phyloP scores from a whole-genome alignment of 148 eudicot species.

The Persicaria maculosa region DNA sequence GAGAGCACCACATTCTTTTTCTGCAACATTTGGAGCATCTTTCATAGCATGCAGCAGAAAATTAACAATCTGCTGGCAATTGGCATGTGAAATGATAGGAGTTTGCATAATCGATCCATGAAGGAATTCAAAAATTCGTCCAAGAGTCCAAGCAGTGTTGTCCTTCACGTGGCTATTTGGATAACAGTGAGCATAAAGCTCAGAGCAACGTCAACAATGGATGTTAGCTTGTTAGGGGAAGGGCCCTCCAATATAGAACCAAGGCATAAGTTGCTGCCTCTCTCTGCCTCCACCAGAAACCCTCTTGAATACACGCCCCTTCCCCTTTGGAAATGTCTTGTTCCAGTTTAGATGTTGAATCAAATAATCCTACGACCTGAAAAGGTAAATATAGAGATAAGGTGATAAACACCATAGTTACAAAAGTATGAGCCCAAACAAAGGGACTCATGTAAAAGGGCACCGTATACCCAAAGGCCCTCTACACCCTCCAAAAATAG shows the following conservation, averaged over 20 bases:
- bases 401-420: too few species aligned
- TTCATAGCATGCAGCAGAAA: slow-evolving; percentile 85
- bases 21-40: slow-evolving; percentile 91
- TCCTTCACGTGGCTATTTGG: slow-evolving; percentile 94
- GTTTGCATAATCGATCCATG: slow-evolving; percentile 68
- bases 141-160: slow-evolving; percentile 96
- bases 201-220: slow-evolving; percentile 80
- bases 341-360: too few species aligned
- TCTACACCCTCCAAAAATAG: too few species aligned
- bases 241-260: slow-evolving; percentile 97
- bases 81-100: slow-evolving; percentile 61
- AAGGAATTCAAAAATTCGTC: slow-evolving; percentile 84
- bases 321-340: too few species aligned
- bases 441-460: too few species aligned
- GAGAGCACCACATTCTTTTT: slow-evolving; percentile 93
- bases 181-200: slow-evolving; percentile 87
- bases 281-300: slow-evolving; percentile 61
- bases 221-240: slow-evolving; percentile 71
- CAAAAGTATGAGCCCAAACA: too few species aligned
- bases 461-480: too few species aligned
- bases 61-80: slow-evolving; percentile 78
- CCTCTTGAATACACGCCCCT: too few species aligned
- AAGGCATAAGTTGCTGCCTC: slow-evolving; percentile 91
- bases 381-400: too few species aligned
- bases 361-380: too few species aligned